Percentiles rank a stretch among this genome's conserved stretches.
Conservation (phyloP, 1,139 yeast species). For the Meyerozyma elateridarum region DNA sequence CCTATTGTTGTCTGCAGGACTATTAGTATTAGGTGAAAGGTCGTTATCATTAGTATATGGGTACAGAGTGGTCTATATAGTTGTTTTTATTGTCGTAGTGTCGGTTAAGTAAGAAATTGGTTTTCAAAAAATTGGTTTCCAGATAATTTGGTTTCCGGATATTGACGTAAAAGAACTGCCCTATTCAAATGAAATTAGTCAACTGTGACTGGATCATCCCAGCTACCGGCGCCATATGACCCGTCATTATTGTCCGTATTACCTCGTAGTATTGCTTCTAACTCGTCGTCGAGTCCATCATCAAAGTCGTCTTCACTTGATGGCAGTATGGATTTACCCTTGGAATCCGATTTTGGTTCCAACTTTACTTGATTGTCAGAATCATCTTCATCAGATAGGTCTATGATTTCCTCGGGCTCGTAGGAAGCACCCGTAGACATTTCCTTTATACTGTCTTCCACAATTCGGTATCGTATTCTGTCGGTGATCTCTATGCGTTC, state of each 20-base stretch:
- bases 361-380: slow-evolving; percentile 9
- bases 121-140: too few species aligned
- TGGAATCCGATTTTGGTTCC: too few species aligned
- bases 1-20: too few species aligned
- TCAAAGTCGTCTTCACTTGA: slow-evolving; percentile 16
- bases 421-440: slow-evolving; percentile 5
- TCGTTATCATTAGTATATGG: too few species aligned
- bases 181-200: slow-evolving; percentile 19
- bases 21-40: too few species aligned
- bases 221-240: slow-evolving; percentile 28
- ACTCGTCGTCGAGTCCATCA: slow-evolving; percentile 21
- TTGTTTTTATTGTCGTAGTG: too few species aligned
- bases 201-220: slow-evolving; percentile 36
- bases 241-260: slow-evolving; percentile 5
- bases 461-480: slow-evolving; percentile 29
- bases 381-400: slow-evolving; percentile 25
- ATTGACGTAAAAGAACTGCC: too few species aligned
- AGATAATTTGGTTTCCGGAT: too few species aligned
- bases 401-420: slow-evolving; percentile 22
- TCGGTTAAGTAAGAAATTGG: too few species aligned
- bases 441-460: slow-evolving; percentile 23
- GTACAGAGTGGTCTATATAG: too few species aligned
- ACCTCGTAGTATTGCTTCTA: slow-evolving; percentile 7
- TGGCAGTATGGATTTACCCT: too few species aligned
- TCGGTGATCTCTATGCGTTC: slow-evolving; percentile 36